Evolutionary conservation across 2,329 filamentous ascomycete species (phyloP).

Genomic region (Penicillium digitatum): DNA sequence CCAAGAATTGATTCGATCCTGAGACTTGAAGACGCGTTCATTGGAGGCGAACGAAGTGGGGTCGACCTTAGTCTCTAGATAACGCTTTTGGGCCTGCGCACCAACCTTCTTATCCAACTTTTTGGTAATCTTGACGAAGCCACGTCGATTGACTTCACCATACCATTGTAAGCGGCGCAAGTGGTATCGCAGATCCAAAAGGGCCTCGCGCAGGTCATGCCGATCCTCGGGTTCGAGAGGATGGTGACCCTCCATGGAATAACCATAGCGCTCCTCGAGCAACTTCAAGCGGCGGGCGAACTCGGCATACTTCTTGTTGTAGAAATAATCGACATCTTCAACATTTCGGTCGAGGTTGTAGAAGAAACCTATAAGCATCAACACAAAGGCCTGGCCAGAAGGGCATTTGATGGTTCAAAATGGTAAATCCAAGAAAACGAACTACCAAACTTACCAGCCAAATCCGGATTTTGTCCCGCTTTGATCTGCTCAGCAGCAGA

Average conservation of each 20-base stretch:
- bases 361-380: conserved; percentile 71
- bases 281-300: conserved; percentile 78
- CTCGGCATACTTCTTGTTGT: conserved; percentile 91
- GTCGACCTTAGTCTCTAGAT: conserved; percentile 87
- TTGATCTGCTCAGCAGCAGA: conserved; percentile 62
- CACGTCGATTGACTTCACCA: conserved; percentile 89
- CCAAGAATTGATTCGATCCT: conserved; percentile 82
- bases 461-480: conserved; percentile 71
- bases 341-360: conserved; percentile 94
- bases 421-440: neutral
- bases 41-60: conserved; percentile 83
- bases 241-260: conserved; percentile 63
- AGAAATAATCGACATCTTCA: conserved; percentile 93
- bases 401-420: conserved; percentile 9
- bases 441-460: conserved; percentile 68
- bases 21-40: conserved; percentile 52
- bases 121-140: conserved; percentile 98
- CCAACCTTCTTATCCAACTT: conserved; percentile 94
- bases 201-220: conserved; percentile 83
- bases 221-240: conserved; percentile 81
- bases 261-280: conserved; percentile 81
- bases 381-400: conserved; percentile 20
- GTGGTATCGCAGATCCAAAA: conserved; percentile 82
- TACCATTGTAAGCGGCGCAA: conserved; percentile 95
- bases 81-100: conserved; percentile 73